Conservation (phyloP, 169 alveolate genomes). For the Theileria annulata region DNA sequence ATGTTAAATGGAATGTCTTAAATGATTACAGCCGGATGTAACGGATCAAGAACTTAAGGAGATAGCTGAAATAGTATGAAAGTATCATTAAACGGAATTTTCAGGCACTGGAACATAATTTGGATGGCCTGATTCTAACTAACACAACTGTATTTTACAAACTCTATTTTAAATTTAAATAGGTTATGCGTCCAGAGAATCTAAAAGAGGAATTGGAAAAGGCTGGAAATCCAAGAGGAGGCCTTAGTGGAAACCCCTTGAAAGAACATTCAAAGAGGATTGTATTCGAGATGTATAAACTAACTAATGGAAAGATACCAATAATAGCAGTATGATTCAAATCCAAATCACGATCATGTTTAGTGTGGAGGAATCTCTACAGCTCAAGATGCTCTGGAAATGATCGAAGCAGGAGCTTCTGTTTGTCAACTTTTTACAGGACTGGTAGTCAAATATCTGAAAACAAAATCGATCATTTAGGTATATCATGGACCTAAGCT, state of each 20-base stretch:
- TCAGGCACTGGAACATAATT: constrained; percentile 69
- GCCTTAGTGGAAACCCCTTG: constrained; percentile 82
- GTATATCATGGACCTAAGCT: constrained; percentile 61
- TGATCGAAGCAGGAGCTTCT: constrained; percentile 87
- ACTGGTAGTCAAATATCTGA: constrained; percentile 48
- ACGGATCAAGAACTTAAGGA: constrained; percentile 74
- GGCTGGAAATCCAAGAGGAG: constrained; percentile 70
- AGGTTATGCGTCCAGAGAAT: constrained; percentile 38
- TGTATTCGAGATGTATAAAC: constrained; percentile 78
- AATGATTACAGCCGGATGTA: constrained; percentile 76
- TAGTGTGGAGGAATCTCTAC: constrained; percentile 85
- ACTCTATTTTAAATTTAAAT: neutral
- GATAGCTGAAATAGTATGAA: constrained; percentile 78
- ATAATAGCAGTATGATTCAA: constrained; percentile 79
- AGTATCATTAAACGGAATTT: neutral
- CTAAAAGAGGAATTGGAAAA: constrained; percentile 16
- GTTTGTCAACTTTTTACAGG: constrained; percentile 80
- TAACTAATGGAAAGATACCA: constrained; percentile 77
- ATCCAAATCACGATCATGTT: too few species aligned
- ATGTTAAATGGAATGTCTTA: neutral
- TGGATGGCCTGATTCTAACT: constrained; percentile 83
- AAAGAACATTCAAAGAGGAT: constrained; percentile 72
- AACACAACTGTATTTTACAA: constrained; percentile 76
- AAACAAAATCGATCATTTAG: neutral
- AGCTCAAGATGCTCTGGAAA: constrained; percentile 81